These are phyloP conservation scores for Fusarium denticulatum DNA, from an alignment of 2,329 filamentous ascomycete species.

Conservation along the genomic window DNA sequence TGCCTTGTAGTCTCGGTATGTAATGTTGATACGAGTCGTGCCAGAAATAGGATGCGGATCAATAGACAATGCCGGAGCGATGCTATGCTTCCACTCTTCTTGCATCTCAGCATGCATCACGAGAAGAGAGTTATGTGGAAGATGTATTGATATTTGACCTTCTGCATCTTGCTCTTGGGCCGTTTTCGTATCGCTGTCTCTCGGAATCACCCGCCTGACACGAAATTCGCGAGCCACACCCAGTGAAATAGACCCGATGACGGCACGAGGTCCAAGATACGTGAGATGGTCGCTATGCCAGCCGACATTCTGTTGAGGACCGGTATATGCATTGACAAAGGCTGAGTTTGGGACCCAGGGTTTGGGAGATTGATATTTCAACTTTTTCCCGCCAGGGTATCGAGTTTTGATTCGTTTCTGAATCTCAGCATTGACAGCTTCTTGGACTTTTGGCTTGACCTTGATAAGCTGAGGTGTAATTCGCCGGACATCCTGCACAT, in stretches of 20 bases:
- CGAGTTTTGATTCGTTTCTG: conserved; percentile 71
- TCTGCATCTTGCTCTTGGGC: conserved; percentile 68
- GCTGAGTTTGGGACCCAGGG: conserved; percentile 88
- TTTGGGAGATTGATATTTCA: conserved; percentile 78
- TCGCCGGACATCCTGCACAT: conserved; percentile 73
- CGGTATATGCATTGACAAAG: conserved; percentile 94
- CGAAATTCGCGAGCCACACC: conserved; percentile 95
- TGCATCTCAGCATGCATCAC: conserved; percentile 99
- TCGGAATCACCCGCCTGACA: conserved; percentile 78
- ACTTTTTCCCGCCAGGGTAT: conserved; percentile 76
- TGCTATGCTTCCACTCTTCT: conserved; percentile 93
- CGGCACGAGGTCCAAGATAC: conserved; percentile 86
- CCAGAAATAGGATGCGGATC: conserved; percentile 86
- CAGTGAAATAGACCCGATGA: conserved; percentile 90
- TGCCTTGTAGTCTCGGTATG: conserved; percentile 86
- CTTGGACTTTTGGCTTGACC: conserved; percentile 75
- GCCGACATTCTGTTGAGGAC: conserved; percentile 82
- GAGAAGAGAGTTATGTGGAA: conserved; percentile 92
- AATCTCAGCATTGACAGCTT: conserved; percentile 82
- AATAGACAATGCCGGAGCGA: conserved; percentile 78
- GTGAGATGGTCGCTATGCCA: conserved; percentile 95
- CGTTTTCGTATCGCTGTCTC: conserved; percentile 56
- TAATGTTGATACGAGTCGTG: conserved; percentile 88
- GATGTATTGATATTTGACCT: conserved; percentile 90
- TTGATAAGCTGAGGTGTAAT: conserved; percentile 78